phyloP scores from a whole-genome alignment of 495 filamentous ascomycete genomes.

The Darksidea phi region DNA sequence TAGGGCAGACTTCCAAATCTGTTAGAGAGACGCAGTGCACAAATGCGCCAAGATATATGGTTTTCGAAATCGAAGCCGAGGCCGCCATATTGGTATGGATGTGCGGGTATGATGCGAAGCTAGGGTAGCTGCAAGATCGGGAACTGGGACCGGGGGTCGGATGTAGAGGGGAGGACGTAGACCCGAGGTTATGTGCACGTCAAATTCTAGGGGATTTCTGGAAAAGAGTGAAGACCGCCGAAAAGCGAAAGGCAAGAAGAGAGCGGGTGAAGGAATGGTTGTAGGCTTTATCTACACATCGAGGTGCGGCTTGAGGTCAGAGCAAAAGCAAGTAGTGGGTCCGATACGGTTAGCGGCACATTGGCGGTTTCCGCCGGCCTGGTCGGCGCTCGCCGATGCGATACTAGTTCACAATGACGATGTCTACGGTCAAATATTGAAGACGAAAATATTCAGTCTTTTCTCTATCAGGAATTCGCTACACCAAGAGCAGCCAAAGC shows the following conservation, averaged over 20 bases:
- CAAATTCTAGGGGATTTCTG: too few relatives aligned
- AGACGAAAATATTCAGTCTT: too few relatives aligned
- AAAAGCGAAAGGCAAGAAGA: background rate
- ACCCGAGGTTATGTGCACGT: too few relatives aligned
- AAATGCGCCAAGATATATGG: constrained; percentile 54
- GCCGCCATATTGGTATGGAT: constrained; percentile 17
- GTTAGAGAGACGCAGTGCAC: constrained; percentile 56
- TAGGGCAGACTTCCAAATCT: constrained; percentile 57
- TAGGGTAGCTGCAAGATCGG: background rate
- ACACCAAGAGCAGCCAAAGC: too few relatives aligned
- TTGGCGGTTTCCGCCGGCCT: constrained; percentile 29
- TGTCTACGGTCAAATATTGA: background rate
- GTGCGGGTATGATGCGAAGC: background rate
- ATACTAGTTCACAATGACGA: background rate
- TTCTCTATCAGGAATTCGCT: too few relatives aligned
- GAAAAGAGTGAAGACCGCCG: too few relatives aligned
- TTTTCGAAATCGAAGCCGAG: constrained; percentile 25
- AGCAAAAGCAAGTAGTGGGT: constrained; percentile 11
- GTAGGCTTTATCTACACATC: background rate
- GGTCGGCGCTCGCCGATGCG: constrained; percentile 22
- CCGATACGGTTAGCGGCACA: background rate
- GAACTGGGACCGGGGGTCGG: too few relatives aligned
- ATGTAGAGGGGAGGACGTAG: too few relatives aligned
- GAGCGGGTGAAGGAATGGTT: background rate
- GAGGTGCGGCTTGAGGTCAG: constrained; percentile 8